Percentiles rank a stretch among this genome's conserved stretches.
These are phyloP conservation scores for Scutellaria barbata DNA, from an alignment of 257 asterid species.

Conservation along the genomic window DNA sequence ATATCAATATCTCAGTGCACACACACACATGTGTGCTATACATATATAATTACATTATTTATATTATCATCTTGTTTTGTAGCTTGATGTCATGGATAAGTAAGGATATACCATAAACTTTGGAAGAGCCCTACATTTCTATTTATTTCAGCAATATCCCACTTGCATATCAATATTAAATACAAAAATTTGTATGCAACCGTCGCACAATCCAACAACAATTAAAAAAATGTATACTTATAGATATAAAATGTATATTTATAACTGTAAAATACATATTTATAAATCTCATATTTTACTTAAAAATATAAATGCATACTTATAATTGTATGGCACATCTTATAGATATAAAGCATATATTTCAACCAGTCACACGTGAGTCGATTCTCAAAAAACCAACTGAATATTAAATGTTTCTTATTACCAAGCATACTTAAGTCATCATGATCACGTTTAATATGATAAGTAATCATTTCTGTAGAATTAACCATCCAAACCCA, in stretches of 20 bases:
- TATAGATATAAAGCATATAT: too few species aligned
- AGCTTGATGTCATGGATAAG: constrained; percentile 42
- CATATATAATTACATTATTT: neutral
- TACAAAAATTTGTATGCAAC: too few species aligned
- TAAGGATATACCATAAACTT: constrained; percentile 38
- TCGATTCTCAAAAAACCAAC: too few species aligned
- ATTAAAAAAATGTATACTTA: too few species aligned
- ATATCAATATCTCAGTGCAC: constrained; percentile 27
- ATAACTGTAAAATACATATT: too few species aligned
- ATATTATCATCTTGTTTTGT: constrained; percentile 19
- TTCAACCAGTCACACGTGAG: too few species aligned
- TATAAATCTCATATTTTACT: too few species aligned
- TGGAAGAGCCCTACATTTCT: constrained; percentile 29
- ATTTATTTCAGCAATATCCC: constrained; percentile 2
- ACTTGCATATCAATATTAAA: neutral
- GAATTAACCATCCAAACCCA: neutral
- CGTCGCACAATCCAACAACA: too few species aligned
- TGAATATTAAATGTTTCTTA: neutral
- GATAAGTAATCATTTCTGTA: neutral
- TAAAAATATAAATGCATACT: too few species aligned
- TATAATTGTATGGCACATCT: too few species aligned
- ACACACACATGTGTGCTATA: neutral
- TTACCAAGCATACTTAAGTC: constrained; percentile 15
- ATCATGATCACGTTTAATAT: too few species aligned
- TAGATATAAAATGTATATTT: too few species aligned